A percentile compares a stretch with the other conserved stretches of the same genome.
phyloP scores from a whole-genome alignment of 345 rosid species.

The Citrus glauca region DNA sequence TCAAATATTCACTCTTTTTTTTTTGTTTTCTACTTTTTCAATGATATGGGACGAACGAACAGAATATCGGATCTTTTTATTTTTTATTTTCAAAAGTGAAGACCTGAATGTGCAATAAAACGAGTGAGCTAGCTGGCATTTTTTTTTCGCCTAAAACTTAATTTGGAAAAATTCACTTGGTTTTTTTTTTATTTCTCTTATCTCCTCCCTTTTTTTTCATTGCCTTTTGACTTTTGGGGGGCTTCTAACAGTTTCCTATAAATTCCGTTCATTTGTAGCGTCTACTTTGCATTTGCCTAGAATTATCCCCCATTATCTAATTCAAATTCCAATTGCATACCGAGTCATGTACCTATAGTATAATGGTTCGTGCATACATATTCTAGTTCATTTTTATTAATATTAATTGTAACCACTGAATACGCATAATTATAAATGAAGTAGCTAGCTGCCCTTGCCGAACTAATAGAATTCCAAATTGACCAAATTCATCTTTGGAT shows the following conservation, averaged over 20 bases:
- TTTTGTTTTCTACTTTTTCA: neutral
- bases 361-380: neutral
- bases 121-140: neutral
- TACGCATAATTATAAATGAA: neutral
- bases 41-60: neutral
- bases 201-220: neutral
- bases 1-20: neutral
- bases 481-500: neutral
- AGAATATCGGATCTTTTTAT: neutral
- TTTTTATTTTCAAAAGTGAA: too few relatives aligned
- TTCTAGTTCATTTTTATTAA: neutral
- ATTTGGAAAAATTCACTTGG: conserved; percentile 2
- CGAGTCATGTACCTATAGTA: conserved; percentile 1
- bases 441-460: neutral
- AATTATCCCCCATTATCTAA: neutral
- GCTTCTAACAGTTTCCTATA: neutral
- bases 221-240: conserved; percentile 24
- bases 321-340: neutral
- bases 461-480: conserved; percentile 1
- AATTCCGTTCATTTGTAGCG: conserved; percentile 26
- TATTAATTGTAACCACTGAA: neutral
- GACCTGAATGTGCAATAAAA: neutral
- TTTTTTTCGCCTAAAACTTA: neutral
- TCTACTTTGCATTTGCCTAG: conserved; percentile 7
- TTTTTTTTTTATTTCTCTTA: neutral